Conservation (phyloP, 1,139 yeast species). For the Hansenula lynferdii region DNA sequence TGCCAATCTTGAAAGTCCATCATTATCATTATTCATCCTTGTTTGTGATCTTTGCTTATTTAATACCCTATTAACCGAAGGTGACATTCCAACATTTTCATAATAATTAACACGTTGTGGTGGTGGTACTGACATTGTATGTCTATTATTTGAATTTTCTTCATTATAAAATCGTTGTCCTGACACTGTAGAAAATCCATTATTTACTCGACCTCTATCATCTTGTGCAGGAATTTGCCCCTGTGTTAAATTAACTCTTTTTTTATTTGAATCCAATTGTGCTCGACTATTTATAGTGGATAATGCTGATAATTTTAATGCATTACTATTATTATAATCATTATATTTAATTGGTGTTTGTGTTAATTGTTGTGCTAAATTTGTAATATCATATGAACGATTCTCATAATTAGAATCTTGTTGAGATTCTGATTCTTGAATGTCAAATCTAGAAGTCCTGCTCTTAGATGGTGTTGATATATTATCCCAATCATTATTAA, state of each 20-base stretch:
- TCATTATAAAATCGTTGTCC: slow-evolving; percentile 14
- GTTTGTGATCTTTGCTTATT: slow-evolving; percentile 9
- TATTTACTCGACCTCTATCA: slow-evolving; percentile 10
- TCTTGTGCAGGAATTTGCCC: too few relatives aligned
- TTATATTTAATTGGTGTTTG: slow-evolving; percentile 22
- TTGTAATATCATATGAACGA: slow-evolving; percentile 33
- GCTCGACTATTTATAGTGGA: slow-evolving; percentile 60
- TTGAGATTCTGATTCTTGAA: too few relatives aligned
- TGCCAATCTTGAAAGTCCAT: slow-evolving; percentile 14
- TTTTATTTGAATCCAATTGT: slow-evolving; percentile 51
- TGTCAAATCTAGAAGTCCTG: slow-evolving; percentile 14
- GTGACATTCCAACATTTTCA: slow-evolving; percentile 7
- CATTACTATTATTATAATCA: slow-evolving; percentile 39
- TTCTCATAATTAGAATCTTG: too few relatives aligned
- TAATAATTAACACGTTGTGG: slow-evolving; percentile 13
- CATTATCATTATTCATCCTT: slow-evolving; percentile 10
- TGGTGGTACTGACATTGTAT: slow-evolving; percentile 15
- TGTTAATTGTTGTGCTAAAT: slow-evolving; percentile 22
- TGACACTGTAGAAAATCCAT: slow-evolving; percentile 1
- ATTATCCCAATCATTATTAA: slow-evolving; percentile 5
- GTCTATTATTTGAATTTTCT: slow-evolving; percentile 3
- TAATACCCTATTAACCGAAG: slow-evolving; percentile 8
- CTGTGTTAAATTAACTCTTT: slow-evolving; percentile 17
- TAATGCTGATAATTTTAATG: slow-evolving; percentile 54
- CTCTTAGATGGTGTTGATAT: slow-evolving; percentile 17